Evolutionary conservation across 2,329 filamentous ascomycete genomes (phyloP), one percentile per base, ranked within the genome.

Genomic region (Colletotrichum truncatum): DNA sequence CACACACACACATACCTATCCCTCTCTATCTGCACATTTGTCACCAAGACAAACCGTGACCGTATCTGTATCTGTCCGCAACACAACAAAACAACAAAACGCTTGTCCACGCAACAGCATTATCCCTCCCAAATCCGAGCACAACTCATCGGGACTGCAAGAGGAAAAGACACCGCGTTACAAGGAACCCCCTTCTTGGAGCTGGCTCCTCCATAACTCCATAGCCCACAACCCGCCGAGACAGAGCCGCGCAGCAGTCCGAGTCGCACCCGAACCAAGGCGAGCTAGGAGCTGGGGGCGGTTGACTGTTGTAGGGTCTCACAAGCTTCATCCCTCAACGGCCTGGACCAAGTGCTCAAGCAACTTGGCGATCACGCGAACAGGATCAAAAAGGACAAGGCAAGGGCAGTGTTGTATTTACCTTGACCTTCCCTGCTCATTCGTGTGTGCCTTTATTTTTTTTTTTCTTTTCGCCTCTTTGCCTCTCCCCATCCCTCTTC

Each of bases 241-340:
- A 62, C 58, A 56, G 58, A 62, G 58, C 58, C 58, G 51, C 58
- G 51, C 36, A 39, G 48, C 56, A 60, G 56, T 43, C 46, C 32
- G 32, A 60, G 28, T 32, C 56, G 52, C 36, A 55, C 23, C 36
- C 52, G 25, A 43, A 45, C 26, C 30, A 12, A 18, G 16, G 18
- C 12, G 16, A 18, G 11, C 16, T 18, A 45, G 23, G 32, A 23
- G 49, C 51, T n/a, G 5, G 48, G 48, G 7, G 18, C 14, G 16
- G 30, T 38, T 52, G 48, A 14, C 16, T n/a, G 30, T n/a, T 25
- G 12, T 9, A 48, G 25, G 14, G 4, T 21, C 28, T 55, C 28
- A 36, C 30, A 28, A 30, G 54, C 54, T 48, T 48, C 43, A 57
- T 57, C 54, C 54, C 41, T 34, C 52, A 23, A 55, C 25, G 11